Base-by-base conservation (phyloP, 345 rosid species). In the Citropsis articulata region DNA sequence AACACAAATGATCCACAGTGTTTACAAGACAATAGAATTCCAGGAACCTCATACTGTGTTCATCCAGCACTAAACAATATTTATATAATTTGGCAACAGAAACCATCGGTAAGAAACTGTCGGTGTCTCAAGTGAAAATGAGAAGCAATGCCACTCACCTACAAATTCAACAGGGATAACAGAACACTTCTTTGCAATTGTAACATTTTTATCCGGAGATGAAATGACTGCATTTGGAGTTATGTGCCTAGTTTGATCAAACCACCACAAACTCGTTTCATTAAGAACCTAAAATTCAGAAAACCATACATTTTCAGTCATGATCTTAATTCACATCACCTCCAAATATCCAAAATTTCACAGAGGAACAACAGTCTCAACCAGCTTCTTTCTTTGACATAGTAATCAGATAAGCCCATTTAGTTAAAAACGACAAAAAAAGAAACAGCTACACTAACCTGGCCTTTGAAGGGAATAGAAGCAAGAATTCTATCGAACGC, bases 261-360 rank as follows among this genome's bases (percentile, higher is more conserved):
- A 95, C 98, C 99, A 95, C 99, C 99, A 95, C 81, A 91, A 85
- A 83, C 99, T 95, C 13, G 99, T 91, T 86, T 92, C 90, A 38
- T 95, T 95, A 64, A 95, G 93, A 79, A 93, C 97, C 99, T 95
- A 89, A 84, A 85, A 77, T 71, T 56, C 66, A 56, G 7, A 68
- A 71, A 53, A 71, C 24, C 27, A 69, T 13, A 31, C 36, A 68
- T 28, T 16, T 33, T 30, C 18, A 24, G 14, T 28, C 30, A 27
- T 21, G 40, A 22, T 30, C 59, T 42, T 31, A n/a, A 55, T 75
- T 55, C 12, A 6, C 72, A 4, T 66, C 50, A 21, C 31, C 45
- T 75, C 31, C 78, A 19, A 69, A 59, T 5, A 66, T 66, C 72
- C 16, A 59, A 28, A 27, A 25, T 9, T 28, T 22, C n/a, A n/a